These are phyloP conservation scores for Sclerotinia borealis DNA, from an alignment of 2,329 filamentous ascomycete genomes.

Conservation along the genomic window DNA sequence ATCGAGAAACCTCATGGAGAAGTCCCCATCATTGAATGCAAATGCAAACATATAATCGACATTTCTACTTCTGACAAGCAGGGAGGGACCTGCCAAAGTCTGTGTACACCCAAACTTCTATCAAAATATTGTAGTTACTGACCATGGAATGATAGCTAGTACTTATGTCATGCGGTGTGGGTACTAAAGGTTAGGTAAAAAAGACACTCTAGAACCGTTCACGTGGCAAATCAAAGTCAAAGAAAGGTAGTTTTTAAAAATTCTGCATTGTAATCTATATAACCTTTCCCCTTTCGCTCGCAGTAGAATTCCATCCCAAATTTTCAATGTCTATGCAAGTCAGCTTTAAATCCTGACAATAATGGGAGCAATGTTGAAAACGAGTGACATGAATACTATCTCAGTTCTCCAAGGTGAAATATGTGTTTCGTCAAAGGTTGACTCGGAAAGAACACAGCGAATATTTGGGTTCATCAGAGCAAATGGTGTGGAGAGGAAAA, in stretches of 20 bases:
- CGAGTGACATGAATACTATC: constrained; percentile 11
- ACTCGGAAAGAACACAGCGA: constrained; percentile 34
- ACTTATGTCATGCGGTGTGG: too few relatives aligned
- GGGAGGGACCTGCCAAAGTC: too few relatives aligned
- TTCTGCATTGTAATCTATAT: neutral
- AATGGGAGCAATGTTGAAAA: neutral
- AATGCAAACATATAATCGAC: too few relatives aligned
- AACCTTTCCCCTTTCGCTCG: too few relatives aligned
- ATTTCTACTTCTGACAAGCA: too few relatives aligned
- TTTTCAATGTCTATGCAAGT: neutral
- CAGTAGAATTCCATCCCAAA: neutral
- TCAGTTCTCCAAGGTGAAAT: constrained; percentile 39
- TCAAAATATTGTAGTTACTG: too few relatives aligned
- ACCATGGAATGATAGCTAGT: too few relatives aligned
- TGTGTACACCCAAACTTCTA: too few relatives aligned
- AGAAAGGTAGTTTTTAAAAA: neutral
- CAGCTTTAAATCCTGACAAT: neutral
- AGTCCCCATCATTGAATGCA: too few relatives aligned
- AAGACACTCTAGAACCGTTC: too few relatives aligned
- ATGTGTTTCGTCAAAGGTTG: constrained; percentile 33
- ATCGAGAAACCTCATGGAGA: too few relatives aligned
- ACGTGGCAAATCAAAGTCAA: neutral
- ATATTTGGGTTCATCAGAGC: constrained; percentile 34
- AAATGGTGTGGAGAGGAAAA: constrained; percentile 4
- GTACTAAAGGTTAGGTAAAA: too few relatives aligned